Base-by-base conservation (phyloP, 306 rosid species). In the Ziziphus jujuba region DNA sequence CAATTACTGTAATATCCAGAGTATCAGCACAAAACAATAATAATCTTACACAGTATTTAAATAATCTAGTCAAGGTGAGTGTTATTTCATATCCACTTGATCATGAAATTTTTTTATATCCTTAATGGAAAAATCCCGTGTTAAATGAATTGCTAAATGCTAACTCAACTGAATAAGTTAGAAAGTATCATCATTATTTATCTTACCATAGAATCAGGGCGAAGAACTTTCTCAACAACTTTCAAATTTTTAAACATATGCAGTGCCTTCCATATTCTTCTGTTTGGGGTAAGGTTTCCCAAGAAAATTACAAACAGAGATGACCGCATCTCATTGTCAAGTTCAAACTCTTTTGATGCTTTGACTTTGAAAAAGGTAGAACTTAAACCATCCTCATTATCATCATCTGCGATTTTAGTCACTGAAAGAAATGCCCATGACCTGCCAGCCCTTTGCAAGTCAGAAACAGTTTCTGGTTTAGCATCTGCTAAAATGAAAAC, bases 241-340 rank as follows among this genome's bases (percentile, higher is more conserved):
- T 48, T 44, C 21, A 71, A 65, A 62, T 82, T 76, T 50, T 61
- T 4, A 0, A 1, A 7, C 88, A 78, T 80, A 70, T 82, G 82
- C 71, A 90, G 48, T 4, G 89, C 80, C 0, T 66, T 79, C 91
- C 95, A 90, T 52, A 85, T 79, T 75, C 92, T 78, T 56, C 62
- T 72, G 36, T 73, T 67, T 3, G 90, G 63, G 24, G 31, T 77
- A 38, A 84, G 71, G 64, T 90, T 90, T 15, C 74, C 67, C 77
- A 90, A 36, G 62, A 76, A 87, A 33, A 85, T 50, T 1, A 85
- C 52, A 80, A 72, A 80, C 23, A 82, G 35, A 19, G 87, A 78
- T 13, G 70, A 67, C 6, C 65, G 25, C 28, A 43, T 50, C 48
- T 69, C 76, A 44, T 33, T 1, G 33, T 38, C 7, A 8, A 44